Evolutionary conservation across 2,329 filamentous ascomycete genomes (phyloP).

Genomic region (Cladosporium austrohemisphaericum): DNA sequence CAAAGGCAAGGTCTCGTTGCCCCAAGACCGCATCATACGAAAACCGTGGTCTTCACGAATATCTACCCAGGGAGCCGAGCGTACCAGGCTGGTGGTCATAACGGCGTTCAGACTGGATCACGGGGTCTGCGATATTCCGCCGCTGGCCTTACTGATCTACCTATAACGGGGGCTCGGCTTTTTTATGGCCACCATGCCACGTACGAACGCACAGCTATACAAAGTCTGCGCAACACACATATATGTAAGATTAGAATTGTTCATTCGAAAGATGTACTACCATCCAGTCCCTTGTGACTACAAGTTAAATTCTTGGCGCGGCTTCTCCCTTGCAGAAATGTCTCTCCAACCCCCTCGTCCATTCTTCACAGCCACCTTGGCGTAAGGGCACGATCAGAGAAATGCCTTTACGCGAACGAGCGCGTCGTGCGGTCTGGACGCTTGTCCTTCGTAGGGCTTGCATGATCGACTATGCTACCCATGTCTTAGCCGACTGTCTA

Average conservation of each 20-base stretch:
- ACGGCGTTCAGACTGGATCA: too few species aligned
- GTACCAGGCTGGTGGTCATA: too few species aligned
- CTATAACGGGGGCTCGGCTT: too few species aligned
- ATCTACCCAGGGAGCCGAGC: too few species aligned
- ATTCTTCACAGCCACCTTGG: slow-evolving; percentile 15
- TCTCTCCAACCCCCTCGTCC: slow-evolving; percentile 5
- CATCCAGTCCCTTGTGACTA: neutral
- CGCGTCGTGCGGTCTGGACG: slow-evolving; percentile 9
- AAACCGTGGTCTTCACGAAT: too few species aligned
- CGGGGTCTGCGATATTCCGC: too few species aligned
- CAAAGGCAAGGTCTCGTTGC: too few species aligned
- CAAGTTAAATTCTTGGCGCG: slow-evolving; percentile 3
- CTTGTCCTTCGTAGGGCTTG: neutral
- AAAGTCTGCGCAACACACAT: neutral
- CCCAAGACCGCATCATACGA: too few species aligned
- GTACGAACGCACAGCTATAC: too few species aligned
- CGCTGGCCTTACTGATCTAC: too few species aligned
- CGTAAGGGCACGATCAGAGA: slow-evolving; percentile 14
- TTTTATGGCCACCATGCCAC: too few species aligned
- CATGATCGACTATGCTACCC: slow-evolving; percentile 7
- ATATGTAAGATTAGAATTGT: slow-evolving; percentile 11
- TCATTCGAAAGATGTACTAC: slow-evolving; percentile 9
- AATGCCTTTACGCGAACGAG: slow-evolving; percentile 14
- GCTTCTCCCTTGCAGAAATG: slow-evolving; percentile 10
- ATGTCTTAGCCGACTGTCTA: neutral